Conservation (phyloP, 139 green algal species). For the Dunaliella primolecta region DNA sequence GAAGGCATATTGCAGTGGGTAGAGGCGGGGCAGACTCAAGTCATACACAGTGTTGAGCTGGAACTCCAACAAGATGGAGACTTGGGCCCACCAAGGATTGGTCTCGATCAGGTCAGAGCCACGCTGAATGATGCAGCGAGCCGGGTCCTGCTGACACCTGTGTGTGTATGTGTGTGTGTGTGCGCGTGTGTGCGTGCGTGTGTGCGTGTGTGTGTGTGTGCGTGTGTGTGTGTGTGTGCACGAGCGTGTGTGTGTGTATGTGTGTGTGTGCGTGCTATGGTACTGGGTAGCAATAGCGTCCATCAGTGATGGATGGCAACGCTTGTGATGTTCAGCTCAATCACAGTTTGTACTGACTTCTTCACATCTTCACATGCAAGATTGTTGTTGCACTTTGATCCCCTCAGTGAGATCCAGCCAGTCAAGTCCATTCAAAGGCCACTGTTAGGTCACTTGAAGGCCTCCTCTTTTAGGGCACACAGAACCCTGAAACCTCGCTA, state of each 20-base stretch:
- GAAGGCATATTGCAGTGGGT: too few relatives aligned
- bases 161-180: neutral
- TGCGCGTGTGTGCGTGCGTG: neutral
- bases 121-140: too few relatives aligned
- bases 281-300: neutral
- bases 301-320: neutral
- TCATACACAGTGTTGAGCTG: too few relatives aligned
- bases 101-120: too few relatives aligned
- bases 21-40: too few relatives aligned
- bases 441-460: neutral
- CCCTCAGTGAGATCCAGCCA: neutral
- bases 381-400: too few relatives aligned
- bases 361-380: too few relatives aligned
- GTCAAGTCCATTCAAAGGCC: neutral
- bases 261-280: neutral
- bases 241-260: neutral
- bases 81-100: too few relatives aligned
- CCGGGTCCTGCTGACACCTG: too few relatives aligned
- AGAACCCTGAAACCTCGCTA: neutral
- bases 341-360: too few relatives aligned
- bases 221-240: neutral
- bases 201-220: neutral
- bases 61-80: too few relatives aligned
- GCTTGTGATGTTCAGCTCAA: too few relatives aligned
- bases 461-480: neutral